Evolutionary conservation across 2,329 filamentous ascomycete species (phyloP).

Genomic region (Monosporascus cannonballus): DNA sequence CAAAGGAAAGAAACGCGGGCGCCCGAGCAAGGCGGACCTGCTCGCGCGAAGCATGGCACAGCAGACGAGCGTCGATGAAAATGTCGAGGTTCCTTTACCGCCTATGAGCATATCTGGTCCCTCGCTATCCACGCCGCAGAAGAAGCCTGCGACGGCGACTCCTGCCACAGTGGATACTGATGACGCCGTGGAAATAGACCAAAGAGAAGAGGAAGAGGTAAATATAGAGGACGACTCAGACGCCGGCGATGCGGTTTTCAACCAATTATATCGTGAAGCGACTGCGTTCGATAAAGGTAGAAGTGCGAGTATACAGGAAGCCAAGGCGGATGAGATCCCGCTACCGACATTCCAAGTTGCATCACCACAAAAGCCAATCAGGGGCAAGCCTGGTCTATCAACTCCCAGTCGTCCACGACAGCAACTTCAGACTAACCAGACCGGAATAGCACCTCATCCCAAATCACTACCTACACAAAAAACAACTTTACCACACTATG

Average conservation of each 20-base stretch:
- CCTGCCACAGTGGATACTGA: not conserved
- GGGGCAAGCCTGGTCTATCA: not conserved
- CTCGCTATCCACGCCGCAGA: slow-evolving; percentile 34
- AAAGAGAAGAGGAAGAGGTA: slow-evolving; percentile 4
- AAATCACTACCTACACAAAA: not conserved
- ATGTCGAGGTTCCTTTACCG: slow-evolving; percentile 22
- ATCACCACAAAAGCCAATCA: not conserved
- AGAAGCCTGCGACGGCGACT: slow-evolving; percentile 15
- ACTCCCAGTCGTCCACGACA: not conserved
- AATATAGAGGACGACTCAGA: slow-evolving; percentile 21
- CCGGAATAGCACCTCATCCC: not conserved
- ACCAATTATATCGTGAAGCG: slow-evolving; percentile 19
- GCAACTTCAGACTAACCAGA: not conserved
- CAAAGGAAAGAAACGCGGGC: slow-evolving; percentile 15
- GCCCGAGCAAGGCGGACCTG: slow-evolving; percentile 23
- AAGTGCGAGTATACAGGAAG: not conserved
- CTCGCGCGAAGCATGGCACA: slow-evolving; percentile 15
- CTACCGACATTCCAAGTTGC: not conserved
- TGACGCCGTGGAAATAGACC: slow-evolving; percentile 16
- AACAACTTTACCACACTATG: slow-evolving; percentile 5
- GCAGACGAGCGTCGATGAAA: slow-evolving; percentile 13
- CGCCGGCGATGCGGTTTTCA: slow-evolving; percentile 19
- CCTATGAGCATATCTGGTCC: slow-evolving; percentile 25
- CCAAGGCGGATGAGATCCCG: not conserved
- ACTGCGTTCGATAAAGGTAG: slow-evolving; percentile 3